Conservation (phyloP, 768 basidiomycete species). For the Agrocybe chaxingu region DNA sequence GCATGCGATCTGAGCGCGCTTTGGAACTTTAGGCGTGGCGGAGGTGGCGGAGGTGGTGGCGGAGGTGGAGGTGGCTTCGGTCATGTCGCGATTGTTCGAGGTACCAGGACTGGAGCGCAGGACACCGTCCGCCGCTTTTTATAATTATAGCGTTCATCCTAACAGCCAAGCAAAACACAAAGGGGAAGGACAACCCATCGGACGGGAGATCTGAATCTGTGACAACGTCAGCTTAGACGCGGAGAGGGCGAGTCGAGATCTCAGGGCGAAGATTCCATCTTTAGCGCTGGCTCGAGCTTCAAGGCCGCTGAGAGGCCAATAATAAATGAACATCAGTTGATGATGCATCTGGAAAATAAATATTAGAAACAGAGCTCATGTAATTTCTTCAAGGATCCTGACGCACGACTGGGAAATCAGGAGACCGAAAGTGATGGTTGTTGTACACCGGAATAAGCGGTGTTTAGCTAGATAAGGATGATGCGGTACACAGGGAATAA, state of each 20-base stretch:
- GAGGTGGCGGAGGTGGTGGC: neutral
- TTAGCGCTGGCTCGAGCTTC: slow-evolving; percentile 9
- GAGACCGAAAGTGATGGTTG: neutral
- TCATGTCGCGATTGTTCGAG: neutral
- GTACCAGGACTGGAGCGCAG: too few species aligned
- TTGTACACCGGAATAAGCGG: neutral
- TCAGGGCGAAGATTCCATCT: slow-evolving; percentile 5
- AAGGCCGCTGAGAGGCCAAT: neutral
- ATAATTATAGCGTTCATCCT: too few species aligned
- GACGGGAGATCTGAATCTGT: too few species aligned
- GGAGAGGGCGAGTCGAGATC: slow-evolving; percentile 5
- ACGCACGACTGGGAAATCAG: slow-evolving; percentile 3
- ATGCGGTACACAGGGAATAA: neutral
- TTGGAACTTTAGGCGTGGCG: slow-evolving; percentile 6
- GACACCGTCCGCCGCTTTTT: too few species aligned
- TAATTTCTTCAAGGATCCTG: too few species aligned
- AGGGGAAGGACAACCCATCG: neutral
- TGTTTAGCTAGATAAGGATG: neutral
- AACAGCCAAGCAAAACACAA: too few species aligned
- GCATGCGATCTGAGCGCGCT: slow-evolving; percentile 52
- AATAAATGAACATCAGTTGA: neutral
- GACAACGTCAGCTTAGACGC: neutral
- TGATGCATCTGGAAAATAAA: neutral
- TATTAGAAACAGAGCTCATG: neutral
- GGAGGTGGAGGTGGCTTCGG: neutral